Evolutionary conservation across 2,329 filamentous ascomycete species (phyloP), one percentile per base, ranked within the genome.

Genomic region (Cordyceps militaris): DNA sequence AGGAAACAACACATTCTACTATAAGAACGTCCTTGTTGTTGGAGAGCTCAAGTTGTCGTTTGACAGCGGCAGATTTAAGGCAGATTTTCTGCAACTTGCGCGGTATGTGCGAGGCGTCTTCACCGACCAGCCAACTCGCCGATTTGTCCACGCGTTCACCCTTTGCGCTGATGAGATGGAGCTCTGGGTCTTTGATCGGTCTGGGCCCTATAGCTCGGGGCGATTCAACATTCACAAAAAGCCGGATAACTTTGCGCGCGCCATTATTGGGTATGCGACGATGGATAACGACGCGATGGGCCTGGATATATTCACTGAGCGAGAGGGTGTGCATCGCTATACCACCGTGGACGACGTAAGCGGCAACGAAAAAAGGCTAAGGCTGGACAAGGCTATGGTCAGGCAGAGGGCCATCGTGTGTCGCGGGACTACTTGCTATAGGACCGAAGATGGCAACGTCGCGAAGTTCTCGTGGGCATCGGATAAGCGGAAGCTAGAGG

Each of bases 21-120:
- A 65, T 19, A 63, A 64, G 26, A 11, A 65, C 32, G 59, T 64
- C 32, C 61, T 65, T 28, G 61, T 63, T 4, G 59, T 61, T 36
- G 62, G 61, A 16, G 59, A 64, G 54, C 62, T 63, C 24, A 65
- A 63, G 58, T 59, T 59, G 52, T 61, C 59, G 0, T 38, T 63
- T 30, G 28, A 59, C 8, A 60, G 14, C 1, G 23, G 54, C 49
- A 46, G 24, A 26, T 65, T 65, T 23, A 64, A 63, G 56, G 54
- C 50, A 8, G 24, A 28, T 43, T 21, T 66, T 21, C 58, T 64
- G 28, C 62, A 64, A 28, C 55, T 66, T 13, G 48, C 60, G 19
- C 54, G 61, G 5, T 46, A 64, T 52, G 59, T 65, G 8, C 61
- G 61, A 47, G 30, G 40, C 49, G 34, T 60, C 47, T 60, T 59